Evolutionary conservation across 768 basidiomycete species (phyloP).

Genomic region (Suillus luteus): DNA sequence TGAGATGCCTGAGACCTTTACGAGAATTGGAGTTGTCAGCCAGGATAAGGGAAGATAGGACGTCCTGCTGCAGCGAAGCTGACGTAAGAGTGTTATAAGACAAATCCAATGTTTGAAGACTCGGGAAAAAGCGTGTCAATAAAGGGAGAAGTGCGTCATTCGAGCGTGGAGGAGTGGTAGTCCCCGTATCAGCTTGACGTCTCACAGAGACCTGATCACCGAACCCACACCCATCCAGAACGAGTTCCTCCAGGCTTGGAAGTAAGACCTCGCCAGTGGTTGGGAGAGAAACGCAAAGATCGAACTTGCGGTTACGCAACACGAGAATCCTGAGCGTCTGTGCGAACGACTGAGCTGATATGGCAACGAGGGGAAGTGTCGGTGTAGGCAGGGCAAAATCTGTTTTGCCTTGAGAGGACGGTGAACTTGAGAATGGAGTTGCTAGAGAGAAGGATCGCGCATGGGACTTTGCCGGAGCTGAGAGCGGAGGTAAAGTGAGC

Average conservation of each 20-base stretch:
- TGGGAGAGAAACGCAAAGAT: slow-evolving; percentile 64
- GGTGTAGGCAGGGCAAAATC: slow-evolving; percentile 65
- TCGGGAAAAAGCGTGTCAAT: slow-evolving; percentile 69
- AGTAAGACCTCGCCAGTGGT: slow-evolving; percentile 43
- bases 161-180: slow-evolving; percentile 43
- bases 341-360: slow-evolving; percentile 62
- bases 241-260: slow-evolving; percentile 72
- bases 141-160: slow-evolving; percentile 59
- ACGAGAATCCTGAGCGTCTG: slow-evolving; percentile 56
- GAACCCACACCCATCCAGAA: slow-evolving; percentile 72
- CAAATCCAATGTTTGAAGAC: slow-evolving; percentile 65
- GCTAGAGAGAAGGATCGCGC: slow-evolving; percentile 63
- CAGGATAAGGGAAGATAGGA: slow-evolving; percentile 54
- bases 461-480: slow-evolving; percentile 53
- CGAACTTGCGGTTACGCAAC: slow-evolving; percentile 66
- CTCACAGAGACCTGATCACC: slow-evolving; percentile 57
- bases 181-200: slow-evolving; percentile 33
- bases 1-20: slow-evolving; percentile 53
- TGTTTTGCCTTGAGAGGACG: slow-evolving; percentile 20
- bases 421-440: slow-evolving; percentile 23
- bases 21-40: slow-evolving; percentile 21
- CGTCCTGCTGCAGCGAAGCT: slow-evolving; percentile 48
- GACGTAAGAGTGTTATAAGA: slow-evolving; percentile 74
- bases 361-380: slow-evolving; percentile 65
- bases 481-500: slow-evolving; percentile 64